Evolutionary conservation across 164 flowering plant genomes (phyloP), one percentile per base, ranked within the genome.

Genomic region (Santalum album): DNA sequence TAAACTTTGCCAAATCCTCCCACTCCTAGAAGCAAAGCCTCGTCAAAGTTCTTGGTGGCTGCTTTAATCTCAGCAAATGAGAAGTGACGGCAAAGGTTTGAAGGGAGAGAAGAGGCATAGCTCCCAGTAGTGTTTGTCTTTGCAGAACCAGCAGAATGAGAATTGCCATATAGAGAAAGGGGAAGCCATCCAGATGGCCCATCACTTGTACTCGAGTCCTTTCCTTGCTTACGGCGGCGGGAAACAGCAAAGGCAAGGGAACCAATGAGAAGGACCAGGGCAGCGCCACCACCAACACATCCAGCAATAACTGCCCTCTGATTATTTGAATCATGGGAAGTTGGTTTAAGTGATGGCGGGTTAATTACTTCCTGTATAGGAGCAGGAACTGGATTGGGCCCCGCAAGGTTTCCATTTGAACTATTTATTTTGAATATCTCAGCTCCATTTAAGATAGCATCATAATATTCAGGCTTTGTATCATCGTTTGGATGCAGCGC

Each of bases 1-100:
- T 84, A 84, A 6, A 86, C 95, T 64, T 84, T 86, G 3, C 95
- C 90, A 59, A 86, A 86, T 24, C 95, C 95, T 26, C 95, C 95
- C 0, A 82, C 83, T 1, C 90, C 86, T 26, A 78, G 86, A 21
- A 79, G 65, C 4, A 70, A 65, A 42, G 76, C 64, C 60, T 86
- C 90, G 36, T 81, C 86, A 45, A 83, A 86, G 69, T 83, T 75
- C 0, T 80, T 81, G 32, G 90, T 83, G 64, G 90, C 95, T 52
- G 86, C 62, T 57, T 75, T 86, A 64, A 82, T 84, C 73, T 84
- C 95, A 25, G 84, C 78, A 62, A 84, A 75, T 7, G 87, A 84
- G 66, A 84, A 84, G 66, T 84, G 91, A 35, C 87, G 83, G 59
- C 87, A 82, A 49, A 84, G 82, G 55, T 82, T 84, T 50, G 91